A percentile compares a stretch with the other conserved stretches of the same genome.
These are phyloP conservation scores for Exophiala xenobiotica DNA, from an alignment of 2,329 filamentous ascomycete species.

Conservation along the genomic window DNA sequence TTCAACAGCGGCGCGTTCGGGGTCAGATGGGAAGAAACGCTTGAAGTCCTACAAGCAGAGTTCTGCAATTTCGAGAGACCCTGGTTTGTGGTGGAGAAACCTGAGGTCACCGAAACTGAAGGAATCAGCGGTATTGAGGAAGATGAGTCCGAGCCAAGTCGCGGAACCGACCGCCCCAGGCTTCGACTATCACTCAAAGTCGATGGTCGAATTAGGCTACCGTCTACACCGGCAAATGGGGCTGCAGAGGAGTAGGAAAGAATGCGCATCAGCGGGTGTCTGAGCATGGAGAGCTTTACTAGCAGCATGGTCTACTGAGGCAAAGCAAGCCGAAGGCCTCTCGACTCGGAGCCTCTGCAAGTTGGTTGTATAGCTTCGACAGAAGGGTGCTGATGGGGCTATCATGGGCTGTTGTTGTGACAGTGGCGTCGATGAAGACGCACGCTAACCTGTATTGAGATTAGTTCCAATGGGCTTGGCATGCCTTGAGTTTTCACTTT, in stretches of 20 bases:
- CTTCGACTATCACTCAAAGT: neutral
- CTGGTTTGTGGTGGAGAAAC: slow-evolving; percentile 19
- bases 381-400: no score
- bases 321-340: no score
- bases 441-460: slow-evolving; percentile 1
- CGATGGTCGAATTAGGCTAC: neutral
- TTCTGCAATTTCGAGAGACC: slow-evolving; percentile 20
- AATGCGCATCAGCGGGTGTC: no score
- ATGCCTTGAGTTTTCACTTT: neutral
- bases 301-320: no score
- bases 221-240: no score
- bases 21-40: slow-evolving; percentile 55
- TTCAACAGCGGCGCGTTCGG: slow-evolving; percentile 60
- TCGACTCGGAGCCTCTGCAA: no score
- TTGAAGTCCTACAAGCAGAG: slow-evolving; percentile 41
- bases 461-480: neutral
- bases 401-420: no score
- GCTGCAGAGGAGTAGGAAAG: no score
- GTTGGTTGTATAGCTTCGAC: no score
- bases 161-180: neutral
- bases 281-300: no score
- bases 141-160: neutral
- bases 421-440: neutral
- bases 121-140: neutral
- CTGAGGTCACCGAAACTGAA: neutral